Base-by-base conservation (phyloP, 768 basidiomycete genomes). In the Suillus ampliporus region DNA sequence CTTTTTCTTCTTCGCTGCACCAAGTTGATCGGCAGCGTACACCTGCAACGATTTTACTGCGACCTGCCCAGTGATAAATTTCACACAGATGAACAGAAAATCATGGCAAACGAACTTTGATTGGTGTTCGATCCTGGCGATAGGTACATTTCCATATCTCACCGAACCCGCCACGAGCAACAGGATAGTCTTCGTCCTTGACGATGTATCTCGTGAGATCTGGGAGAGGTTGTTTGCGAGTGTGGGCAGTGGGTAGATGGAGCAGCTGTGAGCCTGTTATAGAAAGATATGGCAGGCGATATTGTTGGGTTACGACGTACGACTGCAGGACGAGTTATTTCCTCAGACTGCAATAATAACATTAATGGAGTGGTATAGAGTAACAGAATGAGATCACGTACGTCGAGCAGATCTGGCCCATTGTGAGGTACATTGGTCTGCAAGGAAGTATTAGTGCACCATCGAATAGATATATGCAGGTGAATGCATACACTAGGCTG, bases 101-200 rank as follows among this genome's bases (percentile, higher is more conserved):
- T 21, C 10, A 9, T 13, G 3, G 46, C 11, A n/a, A 21, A 23
- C 46, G 23, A 46, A 46, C 46, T 46, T 46, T 46, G 21, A 23
- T 23, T 4, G 2, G 21, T 46, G 11, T 23, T 13, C 23, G 21
- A 46, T 46, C n/a, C n/a, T n/a, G n/a, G n/a, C n/a, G n/a, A 46
- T 23, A 46, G 21, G 46, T 23, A 37, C 58, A 59, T 53, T 40
- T 51, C 60, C 60, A 61, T 13, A 61, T 43, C 37, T 61, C 58
- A 6, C 58, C 48, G 31, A 60, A 50, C 34, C 47, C 47, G 8
- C 58, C 58, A 43, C 37, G 46, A 34, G 58, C 46, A 50, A 23
- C 37, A n/a, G 58, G 58, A 40, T 34, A 37, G 6, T 48, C 37
- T 35, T 35, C 31, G n/a, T 60, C 34, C 17, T 34, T 48, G 11